phyloP scores from a whole-genome alignment of 768 basidiomycete species.

The Tulasnella sp. region DNA sequence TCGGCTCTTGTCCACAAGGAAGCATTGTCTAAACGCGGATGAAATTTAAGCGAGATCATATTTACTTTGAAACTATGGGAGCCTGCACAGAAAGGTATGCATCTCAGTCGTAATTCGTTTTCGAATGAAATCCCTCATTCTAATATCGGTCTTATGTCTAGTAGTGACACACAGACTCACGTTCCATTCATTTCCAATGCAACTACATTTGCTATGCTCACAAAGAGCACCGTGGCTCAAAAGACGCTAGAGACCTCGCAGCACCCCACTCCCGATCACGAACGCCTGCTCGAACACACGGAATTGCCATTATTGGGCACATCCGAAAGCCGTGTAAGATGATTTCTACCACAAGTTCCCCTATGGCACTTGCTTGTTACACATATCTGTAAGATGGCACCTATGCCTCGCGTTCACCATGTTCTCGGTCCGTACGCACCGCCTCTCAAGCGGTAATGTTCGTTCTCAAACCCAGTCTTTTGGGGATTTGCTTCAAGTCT shows the following conservation, averaged over 20 bases:
- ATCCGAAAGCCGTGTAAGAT: background rate
- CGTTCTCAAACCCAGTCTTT: background rate
- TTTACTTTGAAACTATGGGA: too few species aligned
- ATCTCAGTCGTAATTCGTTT: too few species aligned
- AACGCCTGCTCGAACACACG: background rate
- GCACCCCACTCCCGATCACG: background rate
- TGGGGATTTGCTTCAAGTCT: background rate
- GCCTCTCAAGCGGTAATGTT: background rate
- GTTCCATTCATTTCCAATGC: too few species aligned
- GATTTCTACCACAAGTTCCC: background rate
- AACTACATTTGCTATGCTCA: too few species aligned
- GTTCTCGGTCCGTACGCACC: background rate
- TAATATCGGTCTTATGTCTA: too few species aligned
- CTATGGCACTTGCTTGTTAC: background rate
- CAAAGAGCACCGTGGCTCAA: too few species aligned
- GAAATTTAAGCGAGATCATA: too few species aligned
- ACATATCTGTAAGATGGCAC: background rate
- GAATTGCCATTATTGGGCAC: background rate
- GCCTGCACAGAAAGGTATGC: too few species aligned
- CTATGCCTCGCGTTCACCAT: background rate
- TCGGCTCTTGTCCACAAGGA: too few species aligned
- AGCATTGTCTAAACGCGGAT: too few species aligned
- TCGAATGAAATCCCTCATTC: too few species aligned
- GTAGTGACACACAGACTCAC: too few species aligned
- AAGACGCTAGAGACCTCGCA: background rate